A percentile compares a stretch with the other conserved stretches of the same genome.
Conservation (phyloP, 495 filamentous ascomycete species). For the Neurospora hispaniola region DNA sequence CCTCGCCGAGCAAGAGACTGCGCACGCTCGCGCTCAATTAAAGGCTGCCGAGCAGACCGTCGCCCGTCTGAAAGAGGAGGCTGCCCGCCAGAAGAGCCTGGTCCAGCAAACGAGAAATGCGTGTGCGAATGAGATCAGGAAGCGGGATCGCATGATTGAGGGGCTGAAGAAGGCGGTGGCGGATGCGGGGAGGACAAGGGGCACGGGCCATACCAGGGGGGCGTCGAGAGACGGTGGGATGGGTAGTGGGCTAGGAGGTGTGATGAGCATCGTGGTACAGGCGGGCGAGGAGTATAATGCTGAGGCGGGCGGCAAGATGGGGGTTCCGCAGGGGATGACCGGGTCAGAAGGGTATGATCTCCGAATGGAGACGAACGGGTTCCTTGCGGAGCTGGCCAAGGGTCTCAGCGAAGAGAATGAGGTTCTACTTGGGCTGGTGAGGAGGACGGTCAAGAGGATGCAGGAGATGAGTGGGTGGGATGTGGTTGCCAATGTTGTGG, state of each 20-base stretch:
- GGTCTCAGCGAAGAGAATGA: slow-evolving; percentile 92
- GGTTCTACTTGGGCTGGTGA: slow-evolving; percentile 59
- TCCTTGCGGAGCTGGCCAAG: slow-evolving; percentile 80
- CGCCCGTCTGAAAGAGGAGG: slow-evolving; percentile 66
- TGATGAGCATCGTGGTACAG: slow-evolving; percentile 44
- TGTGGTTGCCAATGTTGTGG: not conserved
- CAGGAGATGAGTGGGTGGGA: slow-evolving; percentile 68
- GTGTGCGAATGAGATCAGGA: slow-evolving; percentile 86
- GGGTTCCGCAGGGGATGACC: slow-evolving; percentile 35
- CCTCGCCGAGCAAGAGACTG: slow-evolving; percentile 61
- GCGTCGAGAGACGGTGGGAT: not conserved
- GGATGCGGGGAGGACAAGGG: slow-evolving; percentile 39
- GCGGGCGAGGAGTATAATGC: slow-evolving; percentile 1
- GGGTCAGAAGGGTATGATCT: slow-evolving; percentile 59
- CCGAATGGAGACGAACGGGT: slow-evolving; percentile 80
- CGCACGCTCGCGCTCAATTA: slow-evolving; percentile 55
- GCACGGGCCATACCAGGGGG: slow-evolving; percentile 8
- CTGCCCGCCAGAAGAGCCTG: slow-evolving; percentile 61
- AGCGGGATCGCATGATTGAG: slow-evolving; percentile 81
- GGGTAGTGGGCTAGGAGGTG: slow-evolving; percentile 27
- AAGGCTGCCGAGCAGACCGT: slow-evolving; percentile 60
- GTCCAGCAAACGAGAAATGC: slow-evolving; percentile 73
- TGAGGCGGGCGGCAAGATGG: not conserved
- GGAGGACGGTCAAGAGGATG: slow-evolving; percentile 58
- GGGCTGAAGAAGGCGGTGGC: slow-evolving; percentile 68